These are phyloP conservation scores for Podospora conica DNA, from an alignment of 495 filamentous ascomycete species.

Conservation along the genomic window DNA sequence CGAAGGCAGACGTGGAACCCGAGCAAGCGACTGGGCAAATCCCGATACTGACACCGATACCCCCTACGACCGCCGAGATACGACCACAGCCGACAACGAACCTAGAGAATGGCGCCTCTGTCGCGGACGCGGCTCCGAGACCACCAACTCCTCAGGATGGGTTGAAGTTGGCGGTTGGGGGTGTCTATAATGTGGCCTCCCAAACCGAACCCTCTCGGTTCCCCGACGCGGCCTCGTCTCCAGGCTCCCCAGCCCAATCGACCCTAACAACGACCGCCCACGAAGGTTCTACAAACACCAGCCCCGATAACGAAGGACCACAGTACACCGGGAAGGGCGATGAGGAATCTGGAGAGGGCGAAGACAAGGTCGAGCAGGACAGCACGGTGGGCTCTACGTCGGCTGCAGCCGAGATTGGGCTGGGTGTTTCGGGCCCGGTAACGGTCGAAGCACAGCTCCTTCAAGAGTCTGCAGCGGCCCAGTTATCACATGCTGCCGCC, in stretches of 20 bases:
- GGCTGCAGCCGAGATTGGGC: conserved; percentile 5
- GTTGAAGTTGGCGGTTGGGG: conserved; percentile 4
- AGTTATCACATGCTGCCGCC: conserved; percentile 6
- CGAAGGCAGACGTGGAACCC: background rate
- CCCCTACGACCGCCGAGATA: background rate
- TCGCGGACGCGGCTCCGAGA: background rate
- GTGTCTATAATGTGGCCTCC: conserved; percentile 5
- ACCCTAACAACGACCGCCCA: conserved; percentile 35
- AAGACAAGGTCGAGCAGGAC: conserved; percentile 7
- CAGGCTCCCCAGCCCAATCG: conserved; percentile 40
- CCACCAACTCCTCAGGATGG: background rate
- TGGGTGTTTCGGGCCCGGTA: conserved; percentile 11
- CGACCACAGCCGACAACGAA: background rate
- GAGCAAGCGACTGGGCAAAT: background rate
- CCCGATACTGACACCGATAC: background rate
- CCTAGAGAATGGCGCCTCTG: background rate
- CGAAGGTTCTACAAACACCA: conserved; percentile 46
- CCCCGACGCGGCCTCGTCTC: conserved; percentile 38
- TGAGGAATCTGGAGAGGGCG: conserved; percentile 20
- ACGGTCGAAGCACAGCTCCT: conserved; percentile 37
- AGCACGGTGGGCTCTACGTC: conserved; percentile 8
- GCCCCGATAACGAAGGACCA: conserved; percentile 47
- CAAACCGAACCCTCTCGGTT: conserved; percentile 18
- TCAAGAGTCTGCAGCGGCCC: conserved; percentile 33
- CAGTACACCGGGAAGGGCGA: conserved; percentile 33